Base-by-base conservation (phyloP, 148 eudicot genomes). In the Pharnaceum exiguum region DNA sequence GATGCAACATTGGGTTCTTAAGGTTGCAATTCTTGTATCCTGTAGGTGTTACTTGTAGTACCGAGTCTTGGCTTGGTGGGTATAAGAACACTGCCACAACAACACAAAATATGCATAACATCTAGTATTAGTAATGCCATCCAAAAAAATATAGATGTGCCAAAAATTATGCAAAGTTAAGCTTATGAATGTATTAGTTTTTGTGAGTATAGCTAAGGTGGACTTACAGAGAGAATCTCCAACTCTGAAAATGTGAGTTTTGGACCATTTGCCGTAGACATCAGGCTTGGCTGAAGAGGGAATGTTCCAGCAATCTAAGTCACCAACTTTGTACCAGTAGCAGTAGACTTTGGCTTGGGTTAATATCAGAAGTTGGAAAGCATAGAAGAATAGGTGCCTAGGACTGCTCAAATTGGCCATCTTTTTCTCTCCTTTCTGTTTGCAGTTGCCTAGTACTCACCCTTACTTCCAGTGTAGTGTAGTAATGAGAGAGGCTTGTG, bases 21-120 rank as follows among this genome's bases (percentile, higher is more conserved):
- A 82, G 29, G 67, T 76, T 75, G 85, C 96, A 93, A 46, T 62
- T 53, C 27, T 75, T 76, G 82, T 73, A 85, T 0, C 88, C 65
- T 25, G 59, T 46, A 33, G 67, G 71, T 38, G 79, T 83, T 31
- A 93, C 95, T 71, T 81, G 96, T 48, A 85, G 71, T 49, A 88
- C 68, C 57, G 98, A 93, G 58, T 93, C 98, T 58, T 88, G 77
- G 63, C 96, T 93, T 67, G 98, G 98, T 28, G 96, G 96, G 82
- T 83, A 93, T 60, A 93, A 54, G 53, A 91, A 91, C 71, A 91
- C 98, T 91, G 90, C 78, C 15, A 5, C 16, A 27, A 18, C 48
- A 42, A 13, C 17, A 28, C 17, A 18, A 27, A 55, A 21, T 30
- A 7, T 29, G 7, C 31, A 15, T 2, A 15, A 50, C 7, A 26